Base-by-base conservation (phyloP, 495 filamentous ascomycete genomes). In the Platismatia glauca region DNA sequence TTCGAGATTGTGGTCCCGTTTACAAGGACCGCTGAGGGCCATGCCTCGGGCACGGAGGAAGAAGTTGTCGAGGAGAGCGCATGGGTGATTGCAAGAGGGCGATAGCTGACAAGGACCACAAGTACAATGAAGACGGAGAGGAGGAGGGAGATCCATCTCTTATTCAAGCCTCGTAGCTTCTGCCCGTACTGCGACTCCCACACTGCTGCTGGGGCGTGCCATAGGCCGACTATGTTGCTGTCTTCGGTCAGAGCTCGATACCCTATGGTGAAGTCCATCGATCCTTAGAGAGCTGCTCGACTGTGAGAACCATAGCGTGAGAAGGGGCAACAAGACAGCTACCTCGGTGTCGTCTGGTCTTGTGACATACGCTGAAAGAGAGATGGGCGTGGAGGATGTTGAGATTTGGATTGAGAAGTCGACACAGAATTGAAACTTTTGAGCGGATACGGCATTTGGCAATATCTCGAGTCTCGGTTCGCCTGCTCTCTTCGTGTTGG, bases 1-100 rank as follows among this genome's bases (percentile, higher is more conserved):
- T 77, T 75, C 16, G 43, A 43, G 41, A n/a, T 20, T 43, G 41
- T 3, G 1, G 41, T 43, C 41, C 41, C 41, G 20, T n/a, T 20
- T 3, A 43, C 41, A 9, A 43, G 41, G 41, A n/a, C 20, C n/a
- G 41, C 41, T n/a, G 41, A 20, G 20, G 41, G 41, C 41, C 41
- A 43, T 0, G 18, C 41, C 41, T n/a, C 20, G 18, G 41, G 20
- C 7, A 7, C 41, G 18, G 41, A 43, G 18, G 41, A 3, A n/a
- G 20, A 43, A 39, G 38, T 39, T 39, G 38, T 39, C 15, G 38
- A 18, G 38, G 38, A 39, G 18, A 39, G 38, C 38, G 38, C 38
- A 43, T n/a, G 7, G 18, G 41, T n/a, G 41, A 43, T 43, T 43
- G 20, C 0, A 16, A 43, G 41, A 43, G 41, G 41, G 41, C 18